Conservation (phyloP, 2,329 filamentous ascomycete genomes). For the Aureobasidium subglaciale region DNA sequence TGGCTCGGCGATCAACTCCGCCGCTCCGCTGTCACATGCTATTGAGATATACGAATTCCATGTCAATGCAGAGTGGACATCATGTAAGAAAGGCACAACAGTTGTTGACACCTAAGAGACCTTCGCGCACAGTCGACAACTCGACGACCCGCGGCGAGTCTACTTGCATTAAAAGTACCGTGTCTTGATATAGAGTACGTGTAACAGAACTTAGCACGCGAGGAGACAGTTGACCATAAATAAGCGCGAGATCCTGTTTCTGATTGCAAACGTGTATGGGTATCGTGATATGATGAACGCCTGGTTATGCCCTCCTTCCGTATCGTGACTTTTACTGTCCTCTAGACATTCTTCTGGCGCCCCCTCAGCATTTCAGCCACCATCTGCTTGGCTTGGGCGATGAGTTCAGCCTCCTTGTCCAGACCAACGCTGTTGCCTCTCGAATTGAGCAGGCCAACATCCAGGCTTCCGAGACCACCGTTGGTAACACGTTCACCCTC, state of each 20-base stretch:
- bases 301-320: neutral
- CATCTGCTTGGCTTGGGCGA: constrained; percentile 55
- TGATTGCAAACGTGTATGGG: neutral
- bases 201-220: too few relatives aligned
- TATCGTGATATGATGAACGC: neutral
- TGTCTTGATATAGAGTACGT: too few relatives aligned
- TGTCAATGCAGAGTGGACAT: too few relatives aligned
- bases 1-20: neutral
- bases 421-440: constrained; percentile 72
- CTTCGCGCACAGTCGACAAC: too few relatives aligned
- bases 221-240: too few relatives aligned
- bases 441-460: constrained; percentile 86
- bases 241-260: neutral
- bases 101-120: too few relatives aligned
- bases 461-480: constrained; percentile 51
- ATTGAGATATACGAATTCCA: too few relatives aligned
- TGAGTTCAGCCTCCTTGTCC: constrained; percentile 76
- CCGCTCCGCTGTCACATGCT: neutral
- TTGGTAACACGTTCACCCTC: constrained; percentile 32
- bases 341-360: neutral
- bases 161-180: too few relatives aligned
- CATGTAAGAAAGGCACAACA: too few relatives aligned
- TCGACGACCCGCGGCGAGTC: too few relatives aligned
- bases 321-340: neutral
- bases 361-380: constrained; percentile 33